These are phyloP conservation scores for Arthroderma sp. DNA, from an alignment of 2,329 filamentous ascomycete species.

Conservation along the genomic window DNA sequence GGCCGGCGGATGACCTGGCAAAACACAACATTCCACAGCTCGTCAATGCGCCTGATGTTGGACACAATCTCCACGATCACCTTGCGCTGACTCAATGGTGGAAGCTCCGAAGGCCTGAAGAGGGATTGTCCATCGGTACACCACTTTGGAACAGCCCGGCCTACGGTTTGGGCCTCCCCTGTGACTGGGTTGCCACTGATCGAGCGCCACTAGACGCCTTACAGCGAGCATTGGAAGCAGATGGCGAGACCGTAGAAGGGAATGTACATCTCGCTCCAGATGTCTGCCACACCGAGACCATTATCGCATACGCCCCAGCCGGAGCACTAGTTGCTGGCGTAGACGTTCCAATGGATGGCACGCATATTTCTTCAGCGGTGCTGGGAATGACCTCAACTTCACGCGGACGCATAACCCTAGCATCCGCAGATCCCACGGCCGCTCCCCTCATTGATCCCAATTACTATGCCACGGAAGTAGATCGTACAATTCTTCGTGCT, in stretches of 20 bases:
- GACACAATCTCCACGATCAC: constrained; percentile 26
- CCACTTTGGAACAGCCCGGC: constrained; percentile 35
- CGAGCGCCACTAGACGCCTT: constrained; percentile 46
- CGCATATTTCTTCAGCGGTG: constrained; percentile 46
- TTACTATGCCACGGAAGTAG: constrained; percentile 39
- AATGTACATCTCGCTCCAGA: constrained; percentile 50
- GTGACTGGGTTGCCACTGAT: constrained; percentile 36
- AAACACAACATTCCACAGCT: constrained; percentile 15
- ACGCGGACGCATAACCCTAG: constrained; percentile 33
- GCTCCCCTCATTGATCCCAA: constrained; percentile 34
- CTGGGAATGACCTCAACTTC: constrained; percentile 44
- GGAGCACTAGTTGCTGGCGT: no score
- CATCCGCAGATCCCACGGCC: constrained; percentile 19
- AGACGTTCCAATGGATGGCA: constrained; percentile 37
- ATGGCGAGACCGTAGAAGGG: constrained; percentile 50
- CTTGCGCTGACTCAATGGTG: constrained; percentile 13
- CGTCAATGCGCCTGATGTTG: constrained; percentile 19
- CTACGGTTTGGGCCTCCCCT: constrained; percentile 45
- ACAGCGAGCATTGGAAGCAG: constrained; percentile 39
- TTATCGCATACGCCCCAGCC: no score
- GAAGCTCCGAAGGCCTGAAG: background rate
- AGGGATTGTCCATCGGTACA: no score
- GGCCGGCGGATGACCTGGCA: constrained; percentile 20
- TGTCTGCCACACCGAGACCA: constrained; percentile 29
- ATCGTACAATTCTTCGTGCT: constrained; percentile 46